Base-by-base conservation (phyloP, 75 land plant species). In the Picea glauca region DNA sequence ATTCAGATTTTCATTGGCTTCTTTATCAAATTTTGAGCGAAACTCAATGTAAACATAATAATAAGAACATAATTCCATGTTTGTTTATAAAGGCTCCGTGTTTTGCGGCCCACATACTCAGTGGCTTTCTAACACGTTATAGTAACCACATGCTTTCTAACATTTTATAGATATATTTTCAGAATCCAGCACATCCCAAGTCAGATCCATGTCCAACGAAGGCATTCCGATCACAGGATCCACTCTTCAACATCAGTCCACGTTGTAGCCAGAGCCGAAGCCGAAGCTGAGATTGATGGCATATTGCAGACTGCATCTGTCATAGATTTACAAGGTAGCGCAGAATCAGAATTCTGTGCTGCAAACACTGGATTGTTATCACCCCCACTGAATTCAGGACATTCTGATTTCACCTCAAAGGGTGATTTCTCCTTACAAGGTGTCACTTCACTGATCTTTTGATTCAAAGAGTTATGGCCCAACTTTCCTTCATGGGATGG, bases 151-250 rank as follows among this genome's bases (percentile, higher is more conserved):
- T 65, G 38, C 35, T 32, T 65, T 65, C 67, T 65, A 12, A 18
- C 18, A 35, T 38, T 43, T 68, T n/a, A 63, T 63, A 30, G 31
- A 63, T 30, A 31, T 26, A 15, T 63, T 32, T 26, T 65, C 30
- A 68, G n/a, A 38, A 68, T 68, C n/a, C 20, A 67, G n/a, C 46
- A 68, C 20, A 35, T 68, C 72, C 72, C 72, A 68, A 38, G 20
- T 20, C 50, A 68, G 14, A 20, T 68, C 72, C 72, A 68, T 68
- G 38, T 38, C 72, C n/a, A 68, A 43, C 33, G 72, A 68, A 18
- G 72, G 72, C 50, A 68, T 35, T 68, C 72, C 33, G 43, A 40
- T 38, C 0, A 68, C 43, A 68, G 72, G 1, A 68, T 68, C 46
- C 6, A 35, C 15, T 65, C 17, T 26, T 65, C 67, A 65, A 65